phyloP scores from a whole-genome alignment of 1,284 basidiomycete genomes.

The Microbotryum saponariae region DNA sequence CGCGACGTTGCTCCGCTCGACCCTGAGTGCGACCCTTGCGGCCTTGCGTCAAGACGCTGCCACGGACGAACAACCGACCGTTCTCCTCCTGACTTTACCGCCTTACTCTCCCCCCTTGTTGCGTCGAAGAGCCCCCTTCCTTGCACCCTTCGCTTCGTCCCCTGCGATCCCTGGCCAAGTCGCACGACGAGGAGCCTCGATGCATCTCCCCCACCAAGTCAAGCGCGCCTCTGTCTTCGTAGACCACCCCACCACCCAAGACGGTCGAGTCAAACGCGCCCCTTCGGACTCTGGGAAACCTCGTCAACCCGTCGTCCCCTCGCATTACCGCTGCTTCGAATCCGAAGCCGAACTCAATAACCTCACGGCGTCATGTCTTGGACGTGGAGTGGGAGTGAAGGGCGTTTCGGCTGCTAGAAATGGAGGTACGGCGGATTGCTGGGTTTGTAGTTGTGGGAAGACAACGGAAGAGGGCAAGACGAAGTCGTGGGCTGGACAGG shows the following conservation, averaged over 20 bases:
- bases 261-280: too few relatives aligned
- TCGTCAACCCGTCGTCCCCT: slow-evolving; percentile 20
- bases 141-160: slow-evolving; percentile 15
- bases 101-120: slow-evolving; percentile 14
- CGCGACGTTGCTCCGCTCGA: slow-evolving; percentile 1
- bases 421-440: slow-evolving; percentile 13
- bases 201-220: slow-evolving; percentile 4
- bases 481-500: slow-evolving; percentile 24
- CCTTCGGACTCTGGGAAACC: too few relatives aligned
- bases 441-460: slow-evolving; percentile 26
- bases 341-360: slow-evolving; percentile 11
- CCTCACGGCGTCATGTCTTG: slow-evolving; percentile 22
- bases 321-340: slow-evolving; percentile 18
- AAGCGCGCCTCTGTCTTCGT: not conserved
- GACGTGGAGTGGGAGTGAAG: slow-evolving; percentile 12
- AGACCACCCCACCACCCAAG: not conserved
- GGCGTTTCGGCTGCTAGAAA: slow-evolving; percentile 13
- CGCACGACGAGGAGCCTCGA: not conserved
- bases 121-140: slow-evolving; percentile 12
- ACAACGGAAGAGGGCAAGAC: slow-evolving; percentile 13
- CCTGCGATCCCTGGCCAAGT: not conserved
- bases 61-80: not conserved
- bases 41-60: not conserved
- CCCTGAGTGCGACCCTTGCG: slow-evolving; percentile 13
- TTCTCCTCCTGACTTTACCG: slow-evolving; percentile 17